Conservation (phyloP, 139 green algal genomes). For the Tetradesmus obliquus region DNA sequence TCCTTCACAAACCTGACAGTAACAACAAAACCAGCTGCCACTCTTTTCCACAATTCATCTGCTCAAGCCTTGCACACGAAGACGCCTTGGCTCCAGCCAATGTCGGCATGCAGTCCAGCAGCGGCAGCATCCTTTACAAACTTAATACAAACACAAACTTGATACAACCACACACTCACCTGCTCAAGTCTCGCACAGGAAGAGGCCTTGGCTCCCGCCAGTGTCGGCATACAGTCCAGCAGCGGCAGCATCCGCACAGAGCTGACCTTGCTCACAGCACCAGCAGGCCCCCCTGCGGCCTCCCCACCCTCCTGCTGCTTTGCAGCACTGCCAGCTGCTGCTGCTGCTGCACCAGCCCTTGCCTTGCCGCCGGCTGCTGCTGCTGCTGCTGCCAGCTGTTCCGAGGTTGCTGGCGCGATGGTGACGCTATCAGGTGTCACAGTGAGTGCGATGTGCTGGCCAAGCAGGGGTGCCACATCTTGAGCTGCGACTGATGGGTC, state of each 20-base stretch:
- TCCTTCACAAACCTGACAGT: background rate
- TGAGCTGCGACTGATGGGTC: constrained; percentile 67
- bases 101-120: constrained; percentile 62
- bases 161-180: background rate
- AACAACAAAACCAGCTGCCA: background rate
- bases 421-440: constrained; percentile 51
- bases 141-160: no score
- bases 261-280: constrained; percentile 28
- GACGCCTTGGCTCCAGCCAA: constrained; percentile 88
- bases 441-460: constrained; percentile 62
- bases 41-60: background rate
- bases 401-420: constrained; percentile 11
- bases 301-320: background rate
- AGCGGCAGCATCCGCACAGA: constrained; percentile 67
- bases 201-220: constrained; percentile 86
- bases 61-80: constrained; percentile 80
- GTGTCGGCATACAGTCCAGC: constrained; percentile 58
- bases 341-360: background rate
- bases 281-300: background rate
- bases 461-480: constrained; percentile 64
- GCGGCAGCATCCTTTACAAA: constrained; percentile 57
- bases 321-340: background rate
- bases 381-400: constrained; percentile 7
- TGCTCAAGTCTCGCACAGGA: constrained; percentile 81
- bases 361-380: background rate